Percentiles rank a stretch among this genome's conserved stretches.
These are phyloP conservation scores for Agaricus blazei DNA, from an alignment of 768 basidiomycete species.

Conservation along the genomic window DNA sequence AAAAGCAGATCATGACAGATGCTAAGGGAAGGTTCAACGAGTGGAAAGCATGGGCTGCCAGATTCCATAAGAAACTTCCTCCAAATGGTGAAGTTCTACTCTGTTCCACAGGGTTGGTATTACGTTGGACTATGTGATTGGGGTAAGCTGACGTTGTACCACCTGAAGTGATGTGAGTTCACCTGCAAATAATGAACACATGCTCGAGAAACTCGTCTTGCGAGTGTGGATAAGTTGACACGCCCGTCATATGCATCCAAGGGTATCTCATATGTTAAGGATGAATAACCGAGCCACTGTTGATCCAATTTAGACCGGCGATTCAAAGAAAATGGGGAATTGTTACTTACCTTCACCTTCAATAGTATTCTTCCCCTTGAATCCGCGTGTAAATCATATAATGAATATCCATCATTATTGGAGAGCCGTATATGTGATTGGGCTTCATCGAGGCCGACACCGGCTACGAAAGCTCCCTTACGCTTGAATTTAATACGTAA, in stretches of 20 bases:
- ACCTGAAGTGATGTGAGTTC: background rate
- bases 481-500: slow-evolving; percentile 67
- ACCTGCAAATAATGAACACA: slow-evolving; percentile 76
- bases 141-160: slow-evolving; percentile 1
- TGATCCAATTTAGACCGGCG: background rate
- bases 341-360: slow-evolving; percentile 49
- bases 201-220: slow-evolving; percentile 63
- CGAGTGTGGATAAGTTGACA: slow-evolving; percentile 61
- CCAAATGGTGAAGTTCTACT: slow-evolving; percentile 65
- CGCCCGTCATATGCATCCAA: slow-evolving; percentile 62
- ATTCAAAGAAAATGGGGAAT: background rate
- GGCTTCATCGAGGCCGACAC: slow-evolving; percentile 65
- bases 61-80: slow-evolving; percentile 61
- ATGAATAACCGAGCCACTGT: slow-evolving; percentile 67
- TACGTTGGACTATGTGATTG: slow-evolving; percentile 49
- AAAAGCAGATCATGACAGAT: background rate
- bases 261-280: slow-evolving; percentile 72
- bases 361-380: slow-evolving; percentile 52
- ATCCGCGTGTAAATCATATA: slow-evolving; percentile 65
- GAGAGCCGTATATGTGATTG: slow-evolving; percentile 60
- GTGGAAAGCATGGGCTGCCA: slow-evolving; percentile 69
- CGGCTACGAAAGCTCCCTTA: slow-evolving; percentile 60
- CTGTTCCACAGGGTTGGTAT: slow-evolving; percentile 68
- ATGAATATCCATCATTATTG: slow-evolving; percentile 54
- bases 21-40: slow-evolving; percentile 21